Evolutionary conservation across 208 protist genomes (phyloP).

Genomic region (Leishmania martiniquensis): DNA sequence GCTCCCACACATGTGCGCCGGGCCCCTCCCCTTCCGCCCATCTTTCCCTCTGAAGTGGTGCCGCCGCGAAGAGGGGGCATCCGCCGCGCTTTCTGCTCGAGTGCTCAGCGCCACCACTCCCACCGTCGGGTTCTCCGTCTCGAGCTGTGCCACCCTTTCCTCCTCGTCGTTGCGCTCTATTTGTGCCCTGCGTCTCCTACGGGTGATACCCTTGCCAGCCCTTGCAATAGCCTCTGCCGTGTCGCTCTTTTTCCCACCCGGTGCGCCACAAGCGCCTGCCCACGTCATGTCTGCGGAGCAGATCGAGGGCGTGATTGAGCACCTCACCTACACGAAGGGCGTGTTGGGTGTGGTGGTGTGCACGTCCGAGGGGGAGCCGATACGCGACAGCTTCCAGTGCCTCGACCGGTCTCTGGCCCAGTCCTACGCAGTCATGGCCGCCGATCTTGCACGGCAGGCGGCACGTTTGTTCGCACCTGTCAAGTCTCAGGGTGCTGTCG

Average conservation of each 20-base stretch:
- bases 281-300: conserved; percentile 45
- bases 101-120: neutral
- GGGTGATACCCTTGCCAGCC: neutral
- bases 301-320: conserved; percentile 81
- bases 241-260: neutral
- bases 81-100: neutral
- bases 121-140: neutral
- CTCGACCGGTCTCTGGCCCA: conserved; percentile 72
- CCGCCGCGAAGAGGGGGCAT: neutral
- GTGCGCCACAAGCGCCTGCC: neutral
- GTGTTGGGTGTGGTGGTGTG: conserved; percentile 84
- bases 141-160: neutral
- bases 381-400: conserved; percentile 85
- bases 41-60: neutral
- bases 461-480: conserved; percentile 26
- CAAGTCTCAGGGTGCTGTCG: conserved; percentile 3
- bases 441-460: conserved; percentile 45
- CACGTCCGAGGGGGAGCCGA: conserved; percentile 64
- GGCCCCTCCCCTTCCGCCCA: neutral
- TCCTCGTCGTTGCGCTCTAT: neutral
- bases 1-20: neutral
- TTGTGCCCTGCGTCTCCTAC: neutral
- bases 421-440: conserved; percentile 59
- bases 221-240: neutral
- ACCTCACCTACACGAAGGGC: conserved; percentile 87